Percentiles rank a stretch among this genome's conserved stretches.
phyloP scores from a whole-genome alignment of 1,284 basidiomycete species.

The Fistulinella cinereoalba region DNA sequence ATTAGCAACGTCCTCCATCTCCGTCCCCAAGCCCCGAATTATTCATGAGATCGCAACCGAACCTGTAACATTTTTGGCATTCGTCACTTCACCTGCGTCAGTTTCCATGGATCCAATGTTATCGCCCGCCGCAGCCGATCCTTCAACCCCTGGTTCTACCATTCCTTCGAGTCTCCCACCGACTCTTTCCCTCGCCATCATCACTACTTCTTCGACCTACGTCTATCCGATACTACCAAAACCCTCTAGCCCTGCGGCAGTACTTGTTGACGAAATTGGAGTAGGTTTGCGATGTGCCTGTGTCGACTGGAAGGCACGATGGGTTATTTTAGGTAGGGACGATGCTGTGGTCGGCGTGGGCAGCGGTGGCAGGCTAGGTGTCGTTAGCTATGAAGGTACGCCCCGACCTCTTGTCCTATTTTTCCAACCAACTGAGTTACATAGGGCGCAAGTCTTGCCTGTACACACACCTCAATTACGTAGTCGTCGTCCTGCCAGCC shows the following conservation, averaged over 20 bases:
- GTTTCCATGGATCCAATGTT: slow-evolving; percentile 27
- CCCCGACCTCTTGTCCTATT: background rate
- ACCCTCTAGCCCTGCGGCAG: slow-evolving; percentile 64
- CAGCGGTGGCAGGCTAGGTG: slow-evolving; percentile 79
- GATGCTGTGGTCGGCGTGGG: slow-evolving; percentile 92
- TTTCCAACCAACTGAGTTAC: too few species aligned
- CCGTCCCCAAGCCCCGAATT: slow-evolving; percentile 77
- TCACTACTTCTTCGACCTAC: slow-evolving; percentile 82
- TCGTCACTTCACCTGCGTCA: slow-evolving; percentile 57
- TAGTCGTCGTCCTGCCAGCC: slow-evolving; percentile 89
- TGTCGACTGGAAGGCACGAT: slow-evolving; percentile 67
- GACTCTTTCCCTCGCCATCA: slow-evolving; percentile 75
- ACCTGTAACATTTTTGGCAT: slow-evolving; percentile 90
- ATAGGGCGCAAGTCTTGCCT: slow-evolving; percentile 69
- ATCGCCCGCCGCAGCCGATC: background rate
- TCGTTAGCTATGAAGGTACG: slow-evolving; percentile 87
- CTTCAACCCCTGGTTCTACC: slow-evolving; percentile 4
- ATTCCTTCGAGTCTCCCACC: slow-evolving; percentile 20
- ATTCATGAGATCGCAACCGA: slow-evolving; percentile 80
- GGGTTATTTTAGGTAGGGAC: slow-evolving; percentile 86
- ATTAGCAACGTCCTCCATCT: slow-evolving; percentile 60
- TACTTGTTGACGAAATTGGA: slow-evolving; percentile 83
- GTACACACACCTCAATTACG: slow-evolving; percentile 73
- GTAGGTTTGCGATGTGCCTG: slow-evolving; percentile 81
- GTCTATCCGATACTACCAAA: slow-evolving; percentile 76